Evolutionary conservation across 495 filamentous ascomycete species (phyloP).

Genomic region (Talaromyces thailandensis): DNA sequence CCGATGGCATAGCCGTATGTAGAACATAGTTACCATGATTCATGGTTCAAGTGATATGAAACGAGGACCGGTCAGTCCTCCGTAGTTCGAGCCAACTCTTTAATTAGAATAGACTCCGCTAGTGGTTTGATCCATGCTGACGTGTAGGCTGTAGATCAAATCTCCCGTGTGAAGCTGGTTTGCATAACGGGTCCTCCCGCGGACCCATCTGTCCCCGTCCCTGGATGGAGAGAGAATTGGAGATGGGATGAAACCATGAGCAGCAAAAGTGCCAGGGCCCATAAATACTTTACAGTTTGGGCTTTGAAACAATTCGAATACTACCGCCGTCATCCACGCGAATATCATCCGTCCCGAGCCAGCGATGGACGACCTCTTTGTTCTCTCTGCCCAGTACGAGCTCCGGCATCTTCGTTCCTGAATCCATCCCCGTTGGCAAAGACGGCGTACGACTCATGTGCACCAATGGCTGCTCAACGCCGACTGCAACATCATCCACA

Average conservation of each 20-base stretch:
- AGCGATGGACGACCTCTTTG: not conserved
- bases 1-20: not conserved
- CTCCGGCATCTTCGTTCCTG: not conserved
- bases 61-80: not conserved
- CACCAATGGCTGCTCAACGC: not conserved
- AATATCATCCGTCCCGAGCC: not conserved
- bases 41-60: not conserved
- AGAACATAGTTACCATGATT: no score
- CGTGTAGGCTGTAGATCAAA: not conserved
- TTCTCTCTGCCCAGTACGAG: not conserved
- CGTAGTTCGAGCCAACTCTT: not conserved
- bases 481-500: not conserved
- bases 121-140: not conserved
- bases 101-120: not conserved
- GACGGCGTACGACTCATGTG: conserved; percentile 4
- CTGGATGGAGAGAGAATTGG: not conserved
- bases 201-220: not conserved
- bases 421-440: not conserved
- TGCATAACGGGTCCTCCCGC: not conserved
- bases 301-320: not conserved
- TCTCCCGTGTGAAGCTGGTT: not conserved
- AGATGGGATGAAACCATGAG: no score
- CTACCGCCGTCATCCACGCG: not conserved
- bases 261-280: not conserved
- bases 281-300: not conserved